Conservation (phyloP, 2,329 filamentous ascomycete species). For the Arthrobotrys megalospora region DNA sequence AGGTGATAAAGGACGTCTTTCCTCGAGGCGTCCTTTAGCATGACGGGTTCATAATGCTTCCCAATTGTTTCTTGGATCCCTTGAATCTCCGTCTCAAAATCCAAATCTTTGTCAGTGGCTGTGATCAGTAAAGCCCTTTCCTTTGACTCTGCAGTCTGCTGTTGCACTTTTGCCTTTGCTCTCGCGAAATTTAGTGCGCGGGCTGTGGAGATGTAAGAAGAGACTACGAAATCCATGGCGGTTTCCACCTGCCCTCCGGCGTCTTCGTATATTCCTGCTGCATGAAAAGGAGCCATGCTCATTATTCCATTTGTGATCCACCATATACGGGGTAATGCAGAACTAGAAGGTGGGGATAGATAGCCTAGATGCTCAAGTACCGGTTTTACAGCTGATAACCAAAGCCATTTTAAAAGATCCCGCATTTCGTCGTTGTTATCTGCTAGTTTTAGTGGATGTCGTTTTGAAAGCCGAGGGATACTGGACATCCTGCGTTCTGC, state of each 20-base stretch:
- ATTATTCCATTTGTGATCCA: constrained; percentile 27
- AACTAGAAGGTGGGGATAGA: neutral
- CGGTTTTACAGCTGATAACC: constrained; percentile 31
- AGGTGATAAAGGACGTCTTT: constrained; percentile 9
- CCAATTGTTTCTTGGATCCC: neutral
- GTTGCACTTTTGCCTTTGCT: neutral
- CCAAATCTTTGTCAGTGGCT: constrained; percentile 6
- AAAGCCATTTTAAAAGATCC: constrained; percentile 45
- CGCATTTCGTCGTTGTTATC: constrained; percentile 35
- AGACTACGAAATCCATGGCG: constrained; percentile 35
- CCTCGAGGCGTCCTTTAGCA: neutral
- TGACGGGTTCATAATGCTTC: neutral
- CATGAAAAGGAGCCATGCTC: constrained; percentile 41
- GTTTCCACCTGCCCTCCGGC: neutral
- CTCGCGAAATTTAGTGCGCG: constrained; percentile 31
- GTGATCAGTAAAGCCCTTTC: neutral
- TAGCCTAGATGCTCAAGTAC: constrained; percentile 36
- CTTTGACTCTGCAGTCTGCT: neutral
- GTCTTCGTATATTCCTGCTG: constrained; percentile 41
- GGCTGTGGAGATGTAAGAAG: constrained; percentile 29
- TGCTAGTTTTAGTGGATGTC: neutral
- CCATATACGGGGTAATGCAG: constrained; percentile 50
- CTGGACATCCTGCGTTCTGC: neutral
- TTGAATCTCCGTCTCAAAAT: constrained; percentile 11
- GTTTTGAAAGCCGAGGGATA: neutral